These are phyloP conservation scores for Collybia mongolica DNA, from an alignment of 768 basidiomycete species.

Conservation along the genomic window DNA sequence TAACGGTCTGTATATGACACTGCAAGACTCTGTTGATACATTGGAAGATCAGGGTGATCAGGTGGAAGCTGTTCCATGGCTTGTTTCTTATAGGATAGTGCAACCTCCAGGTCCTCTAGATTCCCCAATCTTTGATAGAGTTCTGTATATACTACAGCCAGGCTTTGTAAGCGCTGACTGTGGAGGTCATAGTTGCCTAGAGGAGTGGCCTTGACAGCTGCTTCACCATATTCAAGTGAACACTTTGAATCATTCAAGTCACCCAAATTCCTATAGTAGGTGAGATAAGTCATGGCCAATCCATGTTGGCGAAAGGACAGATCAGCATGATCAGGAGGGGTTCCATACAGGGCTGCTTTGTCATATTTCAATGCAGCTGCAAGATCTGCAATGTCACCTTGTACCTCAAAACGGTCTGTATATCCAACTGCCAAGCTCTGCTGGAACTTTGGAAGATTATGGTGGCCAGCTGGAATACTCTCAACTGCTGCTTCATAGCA, in stretches of 20 bases:
- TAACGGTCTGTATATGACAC: neutral
- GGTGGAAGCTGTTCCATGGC: constrained; percentile 1
- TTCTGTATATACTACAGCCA: constrained; percentile 1
- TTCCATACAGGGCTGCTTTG: too few species aligned
- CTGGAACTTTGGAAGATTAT: neutral
- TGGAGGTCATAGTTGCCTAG: too few species aligned
- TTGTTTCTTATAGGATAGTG: constrained; percentile 1
- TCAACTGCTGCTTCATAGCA: neutral
- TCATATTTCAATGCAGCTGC: too few species aligned
- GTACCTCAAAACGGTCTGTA: too few species aligned
- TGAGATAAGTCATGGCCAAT: too few species aligned
- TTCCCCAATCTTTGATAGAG: neutral
- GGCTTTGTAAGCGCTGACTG: neutral
- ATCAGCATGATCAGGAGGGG: too few species aligned
- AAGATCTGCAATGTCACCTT: too few species aligned
- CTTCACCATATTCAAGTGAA: too few species aligned
- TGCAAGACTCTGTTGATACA: constrained; percentile 3
- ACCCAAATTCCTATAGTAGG: too few species aligned
- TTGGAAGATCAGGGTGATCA: neutral
- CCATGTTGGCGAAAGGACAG: too few species aligned
- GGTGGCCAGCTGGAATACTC: neutral
- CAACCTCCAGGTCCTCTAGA: constrained; percentile 3
- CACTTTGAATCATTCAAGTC: too few species aligned
- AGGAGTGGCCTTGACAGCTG: too few species aligned
- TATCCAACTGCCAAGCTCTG: neutral